Base-by-base conservation (phyloP, 2,329 filamentous ascomycete genomes). In the Colletotrichum higginsianum region DNA sequence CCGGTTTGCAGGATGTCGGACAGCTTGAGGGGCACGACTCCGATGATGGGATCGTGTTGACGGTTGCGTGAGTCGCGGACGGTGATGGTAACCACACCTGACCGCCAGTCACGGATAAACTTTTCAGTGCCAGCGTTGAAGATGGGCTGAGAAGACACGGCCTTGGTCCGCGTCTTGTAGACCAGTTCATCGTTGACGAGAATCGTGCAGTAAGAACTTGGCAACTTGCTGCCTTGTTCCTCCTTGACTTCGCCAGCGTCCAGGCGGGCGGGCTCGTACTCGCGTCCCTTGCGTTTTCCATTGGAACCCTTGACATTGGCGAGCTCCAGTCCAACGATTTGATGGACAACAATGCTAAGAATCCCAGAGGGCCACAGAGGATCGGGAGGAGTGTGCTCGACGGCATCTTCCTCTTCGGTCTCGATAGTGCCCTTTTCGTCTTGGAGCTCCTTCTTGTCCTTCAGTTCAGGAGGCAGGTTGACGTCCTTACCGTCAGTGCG, bases 81-180 rank as follows among this genome's bases (percentile, higher is more conserved):
- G 0, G 94, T 93, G 61, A 98, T 87, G 0, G 95, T 98, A 65
- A 97, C 88, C 68, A 98, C 93, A 56, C 90, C 88, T 21, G 94
- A 96, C 74, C 94, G 89, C 96, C 96, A 99, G 79, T 99, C 96
- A 26, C 96, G 92, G 40, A 98, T 85, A 77, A 98, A 98, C 15
- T 93, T 90, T 79, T 99, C 96, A 0, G 95, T 98, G 71, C 96
- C 96, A 3, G 96, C 95, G 76, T 98, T 98, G 87, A 98, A 98
- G 74, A 98, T 98, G 1, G 96, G 96, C 80, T 97, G 95, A 63
- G 94, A 97, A 46, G 93, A 97, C 9, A 97, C 93, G 4, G 95
- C 95, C 85, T 99, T 98, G 46, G 94, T 90, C 78, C 96, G 90
- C n/a, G 96, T 98, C 78, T 96, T 95, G 85, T 98, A 98, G 21